Base-by-base conservation (phyloP, 495 filamentous ascomycete species). In the Extremus antarcticus region DNA sequence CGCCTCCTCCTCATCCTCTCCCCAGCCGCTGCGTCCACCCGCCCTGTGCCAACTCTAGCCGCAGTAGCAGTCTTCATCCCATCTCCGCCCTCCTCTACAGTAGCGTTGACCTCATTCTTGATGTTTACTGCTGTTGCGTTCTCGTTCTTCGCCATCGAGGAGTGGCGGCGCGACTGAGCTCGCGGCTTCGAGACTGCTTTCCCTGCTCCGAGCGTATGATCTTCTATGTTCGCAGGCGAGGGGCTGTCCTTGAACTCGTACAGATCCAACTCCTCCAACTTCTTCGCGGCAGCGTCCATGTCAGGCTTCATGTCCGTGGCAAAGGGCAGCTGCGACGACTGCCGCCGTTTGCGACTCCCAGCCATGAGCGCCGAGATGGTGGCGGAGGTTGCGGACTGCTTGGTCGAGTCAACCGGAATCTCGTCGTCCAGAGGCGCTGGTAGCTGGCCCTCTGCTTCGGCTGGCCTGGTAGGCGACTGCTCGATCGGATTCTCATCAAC, bases 201-300 rank as follows among this genome's bases (percentile, higher is more conserved):
- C n/a, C n/a, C n/a, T n/a, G n/a, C n/a, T n/a, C n/a, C n/a, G n/a
- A n/a, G n/a, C n/a, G n/a, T n/a, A n/a, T n/a, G n/a, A n/a, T n/a
- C n/a, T n/a, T n/a, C n/a, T n/a, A n/a, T n/a, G n/a, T n/a, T n/a
- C n/a, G n/a, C n/a, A n/a, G n/a, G n/a, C n/a, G n/a, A n/a, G n/a
- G 67, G 68, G 9, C 55, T 50, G 10, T 66, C 67, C 21, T 59
- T 66, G 56, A 69, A 69, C 25, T 71, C 68, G 61, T 66, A 69
- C 24, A 71, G 56, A 9, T 65, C 64, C 1, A 71, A 51, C 13
- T 57, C 63, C 17, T 58, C 58, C 43, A 57, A 21, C 48, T 66
- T 55, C 39, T 61, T 58, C 10, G 35, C 41, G 10, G 58, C 51
- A 0, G 2, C 41, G 20, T 59, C 43, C 22, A 51, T n/a, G 20